Evolutionary conservation across 192 early-diverging fungal species (phyloP).

Genomic region (Backusella sp.): DNA sequence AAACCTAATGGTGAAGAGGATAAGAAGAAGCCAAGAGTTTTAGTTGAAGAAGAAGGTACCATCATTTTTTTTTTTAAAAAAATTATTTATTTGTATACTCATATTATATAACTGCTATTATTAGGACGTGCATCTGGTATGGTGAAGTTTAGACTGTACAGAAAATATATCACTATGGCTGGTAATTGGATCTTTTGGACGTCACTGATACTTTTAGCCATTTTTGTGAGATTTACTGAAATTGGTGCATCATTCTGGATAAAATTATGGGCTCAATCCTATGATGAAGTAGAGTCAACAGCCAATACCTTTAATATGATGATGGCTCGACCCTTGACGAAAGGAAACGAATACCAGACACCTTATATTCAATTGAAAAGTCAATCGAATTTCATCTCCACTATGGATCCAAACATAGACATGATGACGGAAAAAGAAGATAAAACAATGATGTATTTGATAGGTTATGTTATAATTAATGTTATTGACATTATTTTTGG

Average conservation of each 20-base stretch:
- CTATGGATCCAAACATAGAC: background rate
- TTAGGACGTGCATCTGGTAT: conserved; percentile 70
- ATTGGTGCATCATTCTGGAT: conserved; percentile 64
- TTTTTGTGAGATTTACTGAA: conserved; percentile 39
- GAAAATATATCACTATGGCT: conserved; percentile 66
- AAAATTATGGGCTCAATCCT: conserved; percentile 51
- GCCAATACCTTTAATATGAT: background rate
- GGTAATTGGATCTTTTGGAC: conserved; percentile 63
- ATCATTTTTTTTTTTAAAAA: background rate
- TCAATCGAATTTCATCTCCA: conserved; percentile 10
- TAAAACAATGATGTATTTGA: conserved; percentile 49
- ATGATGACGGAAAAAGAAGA: background rate
- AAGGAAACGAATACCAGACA: background rate
- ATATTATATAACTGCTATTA: background rate
- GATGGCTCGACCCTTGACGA: background rate
- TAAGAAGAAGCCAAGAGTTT: conserved; percentile 33
- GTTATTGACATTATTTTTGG: conserved; percentile 27
- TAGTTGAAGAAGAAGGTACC: conserved; percentile 44
- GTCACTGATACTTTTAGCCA: conserved; percentile 39
- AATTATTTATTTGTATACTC: background rate
- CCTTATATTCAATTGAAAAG: background rate
- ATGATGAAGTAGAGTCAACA: background rate
- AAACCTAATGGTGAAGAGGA: background rate
- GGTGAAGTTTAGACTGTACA: conserved; percentile 75
- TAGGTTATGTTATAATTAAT: conserved; percentile 55